Conservation (phyloP, 202 grass and related monocot species). For the Miscanthus sacchariflorus region DNA sequence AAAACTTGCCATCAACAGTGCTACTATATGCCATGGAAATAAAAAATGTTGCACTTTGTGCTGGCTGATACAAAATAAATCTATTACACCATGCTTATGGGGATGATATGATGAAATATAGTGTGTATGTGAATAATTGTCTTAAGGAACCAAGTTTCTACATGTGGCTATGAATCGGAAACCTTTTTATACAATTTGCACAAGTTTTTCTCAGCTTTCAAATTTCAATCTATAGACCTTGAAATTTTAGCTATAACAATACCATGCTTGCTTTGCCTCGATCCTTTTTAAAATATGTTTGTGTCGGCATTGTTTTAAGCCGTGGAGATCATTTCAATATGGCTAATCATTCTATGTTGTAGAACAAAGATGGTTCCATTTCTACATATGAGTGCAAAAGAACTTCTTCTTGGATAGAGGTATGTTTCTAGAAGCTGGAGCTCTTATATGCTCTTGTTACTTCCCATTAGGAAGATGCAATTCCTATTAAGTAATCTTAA, state of each 20-base stretch:
- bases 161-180: no score
- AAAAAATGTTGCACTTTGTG: not conserved
- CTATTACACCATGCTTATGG: not conserved
- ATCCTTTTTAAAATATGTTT: not conserved
- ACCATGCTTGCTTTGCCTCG: no score
- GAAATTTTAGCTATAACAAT: no score
- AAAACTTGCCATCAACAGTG: not conserved
- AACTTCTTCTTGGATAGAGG: not conserved
- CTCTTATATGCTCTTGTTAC: no score
- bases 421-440: not conserved
- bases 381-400: slow-evolving; percentile 38
- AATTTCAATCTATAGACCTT: no score
- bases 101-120: not conserved
- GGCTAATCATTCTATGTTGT: not conserved
- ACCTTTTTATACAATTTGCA: no score
- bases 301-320: not conserved
- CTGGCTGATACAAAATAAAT: no score
- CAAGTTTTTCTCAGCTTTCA: no score
- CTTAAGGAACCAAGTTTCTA: not conserved
- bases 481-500: not conserved
- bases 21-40: not conserved
- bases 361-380: slow-evolving; percentile 57
- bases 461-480: not conserved
- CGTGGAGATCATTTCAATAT: not conserved
- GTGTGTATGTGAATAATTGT: not conserved